Evolutionary conservation across 129 eudicot genomes (phyloP), one percentile per base, ranked within the genome.

Genomic region (Pulicaria dysenterica): DNA sequence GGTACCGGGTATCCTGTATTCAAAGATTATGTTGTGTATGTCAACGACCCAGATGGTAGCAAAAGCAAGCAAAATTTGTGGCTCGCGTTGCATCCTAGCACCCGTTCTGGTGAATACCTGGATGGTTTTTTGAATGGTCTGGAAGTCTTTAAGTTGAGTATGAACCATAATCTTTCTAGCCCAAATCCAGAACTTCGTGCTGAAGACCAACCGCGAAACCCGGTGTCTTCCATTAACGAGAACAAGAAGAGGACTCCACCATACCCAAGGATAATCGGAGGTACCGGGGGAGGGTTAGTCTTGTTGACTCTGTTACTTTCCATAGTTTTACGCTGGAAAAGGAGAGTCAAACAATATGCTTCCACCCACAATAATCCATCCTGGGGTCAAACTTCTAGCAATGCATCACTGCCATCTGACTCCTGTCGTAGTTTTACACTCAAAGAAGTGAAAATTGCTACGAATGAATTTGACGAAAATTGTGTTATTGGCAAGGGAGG

Each of bases 401-500:
- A 70, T 34, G 67, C 85, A 12, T 54, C 64, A 12, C 60, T 73
- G 8, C 77, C 81, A n/a, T 83, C 85, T 15, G 77, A 81, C 38
- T 59, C 79, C 2, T 88, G 87, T n/a, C 79, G 84, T 10, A 78
- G 60, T 17, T 88, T 88, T 62, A 3, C 84, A 8, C 65, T 88
- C 8, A 64, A 67, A 11, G 90, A 88, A 73, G 58, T 88, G 41
- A 75, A 41, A 69, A 63, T 10, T 3, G 84, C 78, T 15, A 88
- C 90, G 0, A 8, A 78, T 6, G 58, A 83, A 31, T 85, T 88
- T 13, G 57, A 85, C 0, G 88, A 83, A 54, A 71, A 77, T 8
- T 67, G 56, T 7, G 69, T 83, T 5, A 75, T 88, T 4, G 95
- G 95, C 1, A 77, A 58, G 0, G 95, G 95, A 5, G 95, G 95